Evolutionary conservation across 2,329 filamentous ascomycete species (phyloP).

Genomic region (Ampelomyces quisqualis): DNA sequence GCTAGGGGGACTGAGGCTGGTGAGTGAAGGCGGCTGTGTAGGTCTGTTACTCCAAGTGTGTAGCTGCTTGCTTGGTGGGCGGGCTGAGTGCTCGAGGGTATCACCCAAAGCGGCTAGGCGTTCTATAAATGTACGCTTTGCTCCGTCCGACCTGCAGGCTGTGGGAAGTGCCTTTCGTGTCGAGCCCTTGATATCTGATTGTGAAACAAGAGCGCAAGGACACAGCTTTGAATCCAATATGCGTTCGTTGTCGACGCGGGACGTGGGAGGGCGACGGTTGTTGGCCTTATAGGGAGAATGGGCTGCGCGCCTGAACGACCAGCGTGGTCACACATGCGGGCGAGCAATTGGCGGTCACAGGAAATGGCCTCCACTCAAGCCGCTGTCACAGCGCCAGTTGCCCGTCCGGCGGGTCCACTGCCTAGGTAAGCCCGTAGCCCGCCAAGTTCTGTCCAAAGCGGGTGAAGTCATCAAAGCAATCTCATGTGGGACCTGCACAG

Average conservation of each 20-base stretch:
- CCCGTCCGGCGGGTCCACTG: constrained; percentile 1
- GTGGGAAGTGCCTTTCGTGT: constrained; percentile 21
- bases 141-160: constrained; percentile 16
- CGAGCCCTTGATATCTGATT: constrained; percentile 13
- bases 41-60: constrained; percentile 17
- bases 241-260: too few species aligned
- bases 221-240: constrained; percentile 14
- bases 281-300: constrained; percentile 12
- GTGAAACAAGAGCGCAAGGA: constrained; percentile 20
- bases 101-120: constrained; percentile 10
- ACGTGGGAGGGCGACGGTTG: background rate
- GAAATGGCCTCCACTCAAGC: constrained; percentile 7
- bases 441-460: background rate
- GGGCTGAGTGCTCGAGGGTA: constrained; percentile 1
- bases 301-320: constrained; percentile 2
- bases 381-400: constrained; percentile 17
- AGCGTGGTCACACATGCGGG: constrained; percentile 4
- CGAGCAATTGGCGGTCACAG: constrained; percentile 9
- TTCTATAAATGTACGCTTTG: constrained; percentile 2
- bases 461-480: constrained; percentile 13
- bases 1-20: constrained; percentile 28
- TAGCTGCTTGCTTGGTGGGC: constrained; percentile 14
- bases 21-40: constrained; percentile 34
- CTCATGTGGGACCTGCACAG: constrained; percentile 20
- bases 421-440: background rate